Conservation (phyloP, 129 eudicot species). For the Flaveria robusta region DNA sequence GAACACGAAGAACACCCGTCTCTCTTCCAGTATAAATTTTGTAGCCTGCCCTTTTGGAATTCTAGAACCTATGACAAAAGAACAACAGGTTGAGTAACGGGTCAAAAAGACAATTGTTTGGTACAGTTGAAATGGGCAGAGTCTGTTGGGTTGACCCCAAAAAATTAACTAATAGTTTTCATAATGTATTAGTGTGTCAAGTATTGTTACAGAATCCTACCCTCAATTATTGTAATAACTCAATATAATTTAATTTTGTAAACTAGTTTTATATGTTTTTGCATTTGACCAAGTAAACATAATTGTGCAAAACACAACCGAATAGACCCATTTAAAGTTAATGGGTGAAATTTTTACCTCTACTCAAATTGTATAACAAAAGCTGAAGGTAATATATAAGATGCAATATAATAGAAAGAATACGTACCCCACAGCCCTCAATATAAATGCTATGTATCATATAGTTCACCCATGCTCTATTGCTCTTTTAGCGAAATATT, state of each 20-base stretch:
- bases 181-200: not conserved
- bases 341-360: not conserved
- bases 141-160: not conserved
- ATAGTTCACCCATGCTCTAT: conserved; percentile 1
- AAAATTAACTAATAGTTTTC: not conserved
- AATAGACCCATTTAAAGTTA: not conserved
- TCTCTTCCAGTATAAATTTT: conserved; percentile 87
- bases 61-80: conserved; percentile 56
- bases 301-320: not conserved
- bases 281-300: not conserved
- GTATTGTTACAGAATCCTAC: not conserved
- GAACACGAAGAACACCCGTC: conserved; percentile 82
- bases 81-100: not conserved
- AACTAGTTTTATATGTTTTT: not conserved
- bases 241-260: not conserved
- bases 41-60: conserved; percentile 81
- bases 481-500: not conserved
- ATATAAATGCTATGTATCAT: not conserved
- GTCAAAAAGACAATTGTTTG: not conserved
- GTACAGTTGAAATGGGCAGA: not conserved
- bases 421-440: not conserved
- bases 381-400: not conserved
- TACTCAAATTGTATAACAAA: not conserved
- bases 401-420: not conserved
- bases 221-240: not conserved